Evolutionary conservation across 768 basidiomycete genomes (phyloP).

Genomic region (Termitomyces sp.): DNA sequence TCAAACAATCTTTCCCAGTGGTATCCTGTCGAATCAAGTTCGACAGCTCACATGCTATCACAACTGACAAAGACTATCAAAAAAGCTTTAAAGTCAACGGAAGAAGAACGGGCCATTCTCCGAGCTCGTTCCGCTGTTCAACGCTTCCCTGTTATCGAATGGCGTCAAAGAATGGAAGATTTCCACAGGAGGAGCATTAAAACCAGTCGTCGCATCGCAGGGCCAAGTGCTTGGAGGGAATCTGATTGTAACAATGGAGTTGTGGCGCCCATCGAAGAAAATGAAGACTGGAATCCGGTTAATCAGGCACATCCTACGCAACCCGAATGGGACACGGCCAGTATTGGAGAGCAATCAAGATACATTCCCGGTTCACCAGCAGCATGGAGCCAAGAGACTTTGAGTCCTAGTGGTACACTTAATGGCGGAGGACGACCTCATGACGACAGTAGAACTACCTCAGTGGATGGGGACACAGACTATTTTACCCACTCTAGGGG

Average conservation of each 20-base stretch:
- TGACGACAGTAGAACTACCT: constrained; percentile 35
- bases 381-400: constrained; percentile 55
- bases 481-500: constrained; percentile 37
- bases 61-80: constrained; percentile 94
- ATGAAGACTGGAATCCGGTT: constrained; percentile 78
- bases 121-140: constrained; percentile 92
- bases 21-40: constrained; percentile 94
- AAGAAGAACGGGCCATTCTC: constrained; percentile 87
- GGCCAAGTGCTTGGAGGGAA: constrained; percentile 69
- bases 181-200: constrained; percentile 85
- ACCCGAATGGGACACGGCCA: constrained; percentile 74
- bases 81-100: constrained; percentile 83
- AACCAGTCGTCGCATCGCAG: constrained; percentile 63
- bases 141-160: constrained; percentile 96
- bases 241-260: constrained; percentile 55
- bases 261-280: constrained; percentile 49
- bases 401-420: constrained; percentile 37
- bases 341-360: constrained; percentile 34
- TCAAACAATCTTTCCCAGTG: constrained; percentile 44
- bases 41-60: constrained; percentile 91
- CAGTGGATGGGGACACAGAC: constrained; percentile 50
- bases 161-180: constrained; percentile 94
- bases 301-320: constrained; percentile 57
- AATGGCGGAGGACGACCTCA: constrained; percentile 25
- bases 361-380: constrained; percentile 51